phyloP scores from a whole-genome alignment of 345 rosid genomes.

The Citrus australasica region DNA sequence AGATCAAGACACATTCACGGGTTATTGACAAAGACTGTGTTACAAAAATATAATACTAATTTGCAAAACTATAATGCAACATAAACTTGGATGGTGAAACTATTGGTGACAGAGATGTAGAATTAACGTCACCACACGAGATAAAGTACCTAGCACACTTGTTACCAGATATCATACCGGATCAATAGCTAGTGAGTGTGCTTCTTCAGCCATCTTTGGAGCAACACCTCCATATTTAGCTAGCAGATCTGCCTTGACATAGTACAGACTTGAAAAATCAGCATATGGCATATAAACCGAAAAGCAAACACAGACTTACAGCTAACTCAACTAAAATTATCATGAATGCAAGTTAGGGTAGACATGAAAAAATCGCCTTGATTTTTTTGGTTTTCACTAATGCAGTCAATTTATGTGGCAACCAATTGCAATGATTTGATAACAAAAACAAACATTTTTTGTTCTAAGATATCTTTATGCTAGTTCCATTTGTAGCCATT shows the following conservation, averaged over 20 bases:
- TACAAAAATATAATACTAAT: not conserved
- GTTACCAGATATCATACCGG: constrained; percentile 35
- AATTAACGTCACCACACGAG: not conserved
- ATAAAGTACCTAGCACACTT: not conserved
- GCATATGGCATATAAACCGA: not conserved
- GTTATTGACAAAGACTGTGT: not conserved
- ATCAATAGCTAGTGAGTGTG: constrained; percentile 78
- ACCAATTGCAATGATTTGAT: not conserved
- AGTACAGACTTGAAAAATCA: constrained; percentile 9
- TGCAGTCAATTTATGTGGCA: not conserved
- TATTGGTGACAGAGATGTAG: not conserved
- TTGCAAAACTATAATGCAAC: not conserved
- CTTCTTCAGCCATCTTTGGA: constrained; percentile 96
- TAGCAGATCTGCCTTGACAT: constrained; percentile 76
- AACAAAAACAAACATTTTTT: not conserved
- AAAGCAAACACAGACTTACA: not conserved
- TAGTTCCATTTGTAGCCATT: not conserved
- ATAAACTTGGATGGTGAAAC: not conserved
- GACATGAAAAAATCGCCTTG: not conserved
- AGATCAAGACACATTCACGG: not conserved
- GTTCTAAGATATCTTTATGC: not conserved
- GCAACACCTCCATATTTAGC: constrained; percentile 90
- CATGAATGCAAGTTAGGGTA: not conserved
- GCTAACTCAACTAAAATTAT: not conserved
- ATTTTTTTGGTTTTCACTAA: not conserved